Evolutionary conservation across 495 filamentous ascomycete genomes (phyloP).

Genomic region (Trichodelitschia bisporula): DNA sequence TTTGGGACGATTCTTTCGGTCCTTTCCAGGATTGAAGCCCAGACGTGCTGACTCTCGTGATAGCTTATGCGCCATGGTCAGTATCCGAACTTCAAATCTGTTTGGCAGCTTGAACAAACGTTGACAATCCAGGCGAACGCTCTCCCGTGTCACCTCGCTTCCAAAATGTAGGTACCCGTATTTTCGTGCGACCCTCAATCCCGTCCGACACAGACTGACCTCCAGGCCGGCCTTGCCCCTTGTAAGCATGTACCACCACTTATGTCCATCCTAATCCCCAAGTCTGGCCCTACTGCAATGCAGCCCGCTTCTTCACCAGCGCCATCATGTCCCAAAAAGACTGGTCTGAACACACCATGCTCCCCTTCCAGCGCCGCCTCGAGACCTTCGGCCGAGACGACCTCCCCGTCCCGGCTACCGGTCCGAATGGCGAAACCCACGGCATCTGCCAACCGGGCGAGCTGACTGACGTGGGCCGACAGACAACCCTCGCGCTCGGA

Average conservation of each 20-base stretch:
- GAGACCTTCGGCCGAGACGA: slow-evolving; percentile 60
- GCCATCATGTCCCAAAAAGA: slow-evolving; percentile 35
- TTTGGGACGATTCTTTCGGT: not conserved
- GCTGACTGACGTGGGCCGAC: slow-evolving; percentile 65
- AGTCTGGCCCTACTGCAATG: slow-evolving; percentile 85
- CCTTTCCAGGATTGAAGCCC: not conserved
- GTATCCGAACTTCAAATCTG: slow-evolving; percentile 2
- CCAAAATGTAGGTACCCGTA: slow-evolving; percentile 33
- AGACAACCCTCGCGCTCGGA: slow-evolving; percentile 65
- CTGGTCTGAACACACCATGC: slow-evolving; percentile 32
- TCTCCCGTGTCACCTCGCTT: slow-evolving; percentile 72
- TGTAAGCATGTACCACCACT: slow-evolving; percentile 23
- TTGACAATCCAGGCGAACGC: slow-evolving; percentile 38
- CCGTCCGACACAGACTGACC: slow-evolving; percentile 3
- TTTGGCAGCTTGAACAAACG: slow-evolving; percentile 8
- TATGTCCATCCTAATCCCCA: not conserved
- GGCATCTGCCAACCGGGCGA: slow-evolving; percentile 59
- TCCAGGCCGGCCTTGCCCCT: slow-evolving; percentile 45
- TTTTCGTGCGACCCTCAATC: too few relatives aligned
- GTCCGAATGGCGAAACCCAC: slow-evolving; percentile 44
- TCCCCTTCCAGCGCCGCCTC: slow-evolving; percentile 57
- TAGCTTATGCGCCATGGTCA: slow-evolving; percentile 65
- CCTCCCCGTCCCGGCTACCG: slow-evolving; percentile 37
- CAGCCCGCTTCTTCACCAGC: slow-evolving; percentile 45
- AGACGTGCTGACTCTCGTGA: not conserved